Evolutionary conservation across 2,329 filamentous ascomycete species (phyloP).

Genomic region (Bipolaris oryzae): DNA sequence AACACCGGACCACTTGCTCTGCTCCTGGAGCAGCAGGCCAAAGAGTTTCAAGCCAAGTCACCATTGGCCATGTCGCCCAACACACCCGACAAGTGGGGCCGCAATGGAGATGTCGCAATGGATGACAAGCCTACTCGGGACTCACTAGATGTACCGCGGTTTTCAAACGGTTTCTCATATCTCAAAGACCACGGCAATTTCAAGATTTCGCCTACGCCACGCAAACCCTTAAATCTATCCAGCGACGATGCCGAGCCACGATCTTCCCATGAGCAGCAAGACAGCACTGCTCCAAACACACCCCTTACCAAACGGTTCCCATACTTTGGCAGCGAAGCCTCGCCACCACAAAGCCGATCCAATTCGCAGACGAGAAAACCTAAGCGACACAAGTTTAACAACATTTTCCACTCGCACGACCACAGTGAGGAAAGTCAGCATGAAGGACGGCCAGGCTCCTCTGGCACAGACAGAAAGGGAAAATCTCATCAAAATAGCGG

Average conservation of each 20-base stretch:
- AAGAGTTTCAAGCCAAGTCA: slow-evolving; percentile 42
- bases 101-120: slow-evolving; percentile 26
- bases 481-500: slow-evolving; percentile 40
- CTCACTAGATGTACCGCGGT: slow-evolving; percentile 33
- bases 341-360: slow-evolving; percentile 44
- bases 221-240: slow-evolving; percentile 23
- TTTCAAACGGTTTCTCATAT: slow-evolving; percentile 28
- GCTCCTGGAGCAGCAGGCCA: slow-evolving; percentile 54
- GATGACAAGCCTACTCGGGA: slow-evolving; percentile 24
- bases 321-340: slow-evolving; percentile 43
- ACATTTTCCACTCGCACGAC: slow-evolving; percentile 50
- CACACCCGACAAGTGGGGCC: slow-evolving; percentile 50
- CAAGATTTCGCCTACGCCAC: slow-evolving; percentile 30
- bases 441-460: slow-evolving; percentile 25
- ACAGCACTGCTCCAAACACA: slow-evolving; percentile 49
- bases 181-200: slow-evolving; percentile 24
- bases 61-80: slow-evolving; percentile 52
- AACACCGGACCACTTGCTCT: slow-evolving; percentile 56
- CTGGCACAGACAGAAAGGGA: slow-evolving; percentile 32
- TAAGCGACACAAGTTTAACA: slow-evolving; percentile 48
- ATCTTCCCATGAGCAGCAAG: slow-evolving; percentile 48
- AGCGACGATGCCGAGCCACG: slow-evolving; percentile 41
- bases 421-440: slow-evolving; percentile 40
- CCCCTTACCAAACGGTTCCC: slow-evolving; percentile 43
- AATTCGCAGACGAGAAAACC: slow-evolving; percentile 42